Evolutionary conservation across 176 grass and related monocot species (phyloP).

Genomic region (Triticum dicoccoides): DNA sequence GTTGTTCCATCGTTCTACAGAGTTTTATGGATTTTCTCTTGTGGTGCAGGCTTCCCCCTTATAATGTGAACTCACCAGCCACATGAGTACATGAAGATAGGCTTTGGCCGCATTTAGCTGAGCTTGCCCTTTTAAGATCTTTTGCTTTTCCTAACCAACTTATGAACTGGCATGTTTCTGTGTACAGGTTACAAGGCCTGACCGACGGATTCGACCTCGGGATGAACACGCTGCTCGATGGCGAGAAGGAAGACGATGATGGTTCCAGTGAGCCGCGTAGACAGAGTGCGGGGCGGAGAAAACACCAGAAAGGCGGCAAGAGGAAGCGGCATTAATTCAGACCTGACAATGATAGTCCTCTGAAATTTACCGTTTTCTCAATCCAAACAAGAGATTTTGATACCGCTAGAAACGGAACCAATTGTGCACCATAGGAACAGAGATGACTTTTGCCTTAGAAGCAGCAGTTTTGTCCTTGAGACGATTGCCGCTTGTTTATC

Average conservation of each 20-base stretch:
- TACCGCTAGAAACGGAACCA: neutral
- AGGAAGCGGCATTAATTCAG: slow-evolving; percentile 38
- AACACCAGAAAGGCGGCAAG: slow-evolving; percentile 37
- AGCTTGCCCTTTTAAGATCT: neutral
- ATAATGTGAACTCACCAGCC: neutral
- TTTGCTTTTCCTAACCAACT: neutral
- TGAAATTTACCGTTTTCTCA: neutral
- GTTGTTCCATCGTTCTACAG: neutral
- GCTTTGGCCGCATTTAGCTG: neutral
- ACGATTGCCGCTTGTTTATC: neutral
- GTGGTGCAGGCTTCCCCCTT: neutral
- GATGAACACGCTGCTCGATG: slow-evolving; percentile 41
- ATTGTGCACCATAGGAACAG: neutral
- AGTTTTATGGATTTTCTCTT: neutral
- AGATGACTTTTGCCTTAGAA: neutral
- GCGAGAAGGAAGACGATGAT: slow-evolving; percentile 28
- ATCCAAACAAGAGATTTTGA: slow-evolving; percentile 5
- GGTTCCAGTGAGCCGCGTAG: slow-evolving; percentile 5
- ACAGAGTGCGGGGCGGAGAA: slow-evolving; percentile 23
- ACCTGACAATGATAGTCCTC: neutral
- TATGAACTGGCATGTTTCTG: neutral
- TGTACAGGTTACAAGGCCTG: slow-evolving; percentile 37
- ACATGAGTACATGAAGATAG: neutral
- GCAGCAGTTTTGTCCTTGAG: neutral
- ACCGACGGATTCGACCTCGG: slow-evolving; percentile 43